phyloP scores from a whole-genome alignment of 179 eudicot genomes.

The Gypsophila paniculata region DNA sequence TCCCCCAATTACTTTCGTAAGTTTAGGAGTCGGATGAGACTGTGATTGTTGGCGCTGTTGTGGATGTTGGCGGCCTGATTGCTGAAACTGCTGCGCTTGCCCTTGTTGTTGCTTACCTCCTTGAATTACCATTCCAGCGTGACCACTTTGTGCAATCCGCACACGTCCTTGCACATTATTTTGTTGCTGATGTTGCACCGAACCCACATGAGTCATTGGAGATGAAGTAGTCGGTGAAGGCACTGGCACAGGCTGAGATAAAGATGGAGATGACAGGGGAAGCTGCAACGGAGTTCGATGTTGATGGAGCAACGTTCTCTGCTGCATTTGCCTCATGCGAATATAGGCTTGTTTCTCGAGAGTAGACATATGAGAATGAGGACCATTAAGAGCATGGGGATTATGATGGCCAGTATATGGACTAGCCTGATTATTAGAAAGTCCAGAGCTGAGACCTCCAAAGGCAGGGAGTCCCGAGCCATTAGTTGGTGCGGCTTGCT shows the following conservation, averaged over 20 bases:
- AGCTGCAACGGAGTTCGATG: conserved; percentile 49
- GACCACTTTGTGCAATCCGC: conserved; percentile 50
- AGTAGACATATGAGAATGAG: conserved; percentile 52
- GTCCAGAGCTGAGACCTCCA: conserved; percentile 44
- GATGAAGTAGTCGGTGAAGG: conserved; percentile 43
- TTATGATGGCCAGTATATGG: conserved; percentile 46
- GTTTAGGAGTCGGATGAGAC: conserved; percentile 54
- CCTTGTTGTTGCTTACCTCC: conserved; percentile 55
- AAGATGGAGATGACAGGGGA: conserved; percentile 41
- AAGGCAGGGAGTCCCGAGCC: conserved; percentile 54
- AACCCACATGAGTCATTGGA: conserved; percentile 40
- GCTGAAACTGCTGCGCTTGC: conserved; percentile 41
- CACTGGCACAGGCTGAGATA: conserved; percentile 48
- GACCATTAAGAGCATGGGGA: conserved; percentile 48
- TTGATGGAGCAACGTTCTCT: conserved; percentile 54
- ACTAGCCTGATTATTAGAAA: conserved; percentile 48
- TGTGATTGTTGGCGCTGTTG: conserved; percentile 56
- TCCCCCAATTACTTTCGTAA: conserved; percentile 62
- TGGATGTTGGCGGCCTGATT: conserved; percentile 67
- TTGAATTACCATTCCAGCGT: conserved; percentile 44
- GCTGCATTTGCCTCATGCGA: conserved; percentile 59
- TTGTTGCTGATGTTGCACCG: conserved; percentile 45
- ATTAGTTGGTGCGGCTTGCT: conserved; percentile 49
- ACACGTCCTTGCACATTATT: conserved; percentile 56
- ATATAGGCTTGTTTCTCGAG: conserved; percentile 62